Percentiles rank a stretch among this genome's conserved stretches.
Evolutionary conservation across 2,329 filamentous ascomycete species (phyloP).

Genomic region (Dactylellina drechsleri): DNA sequence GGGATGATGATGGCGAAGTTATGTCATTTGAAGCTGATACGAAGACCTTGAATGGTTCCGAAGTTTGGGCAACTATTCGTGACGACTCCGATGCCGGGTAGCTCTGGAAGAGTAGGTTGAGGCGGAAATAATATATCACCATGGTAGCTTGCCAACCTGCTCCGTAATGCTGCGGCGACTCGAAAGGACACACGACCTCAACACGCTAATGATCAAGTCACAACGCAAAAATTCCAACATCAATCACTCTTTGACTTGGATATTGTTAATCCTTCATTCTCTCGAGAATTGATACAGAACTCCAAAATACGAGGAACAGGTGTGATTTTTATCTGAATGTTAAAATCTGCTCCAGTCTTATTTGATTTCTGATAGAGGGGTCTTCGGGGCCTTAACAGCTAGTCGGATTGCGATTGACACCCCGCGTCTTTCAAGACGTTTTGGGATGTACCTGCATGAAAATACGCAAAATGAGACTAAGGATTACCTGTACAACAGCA

Average conservation of each 20-base stretch:
- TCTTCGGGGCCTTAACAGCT: not conserved
- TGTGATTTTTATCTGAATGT: no score
- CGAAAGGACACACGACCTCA: slow-evolving; percentile 40
- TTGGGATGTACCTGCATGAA: no score
- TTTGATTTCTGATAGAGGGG: not conserved
- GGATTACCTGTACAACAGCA: slow-evolving; percentile 14
- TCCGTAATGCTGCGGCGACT: not conserved
- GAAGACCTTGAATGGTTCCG: not conserved
- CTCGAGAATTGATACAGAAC: not conserved
- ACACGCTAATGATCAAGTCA: slow-evolving; percentile 1
- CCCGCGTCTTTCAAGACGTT: no score
- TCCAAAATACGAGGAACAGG: no score
- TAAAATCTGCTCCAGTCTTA: not conserved
- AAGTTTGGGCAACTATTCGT: not conserved
- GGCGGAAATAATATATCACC: slow-evolving; percentile 3
- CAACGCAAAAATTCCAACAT: slow-evolving; percentile 51
- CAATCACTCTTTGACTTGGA: not conserved
- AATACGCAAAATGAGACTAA: slow-evolving; percentile 6
- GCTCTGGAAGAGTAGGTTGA: not conserved
- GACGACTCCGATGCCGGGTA: slow-evolving; percentile 1
- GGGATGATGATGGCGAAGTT: slow-evolving; percentile 2
- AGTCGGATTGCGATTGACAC: not conserved
- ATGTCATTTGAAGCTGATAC: slow-evolving; percentile 43
- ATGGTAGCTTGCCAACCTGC: no score
- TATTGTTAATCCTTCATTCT: not conserved